A percentile compares a stretch with the other conserved stretches of the same genome.
Conservation (phyloP, 352 stramenopile genomes). For the Aphanomyces cochlioides region DNA sequence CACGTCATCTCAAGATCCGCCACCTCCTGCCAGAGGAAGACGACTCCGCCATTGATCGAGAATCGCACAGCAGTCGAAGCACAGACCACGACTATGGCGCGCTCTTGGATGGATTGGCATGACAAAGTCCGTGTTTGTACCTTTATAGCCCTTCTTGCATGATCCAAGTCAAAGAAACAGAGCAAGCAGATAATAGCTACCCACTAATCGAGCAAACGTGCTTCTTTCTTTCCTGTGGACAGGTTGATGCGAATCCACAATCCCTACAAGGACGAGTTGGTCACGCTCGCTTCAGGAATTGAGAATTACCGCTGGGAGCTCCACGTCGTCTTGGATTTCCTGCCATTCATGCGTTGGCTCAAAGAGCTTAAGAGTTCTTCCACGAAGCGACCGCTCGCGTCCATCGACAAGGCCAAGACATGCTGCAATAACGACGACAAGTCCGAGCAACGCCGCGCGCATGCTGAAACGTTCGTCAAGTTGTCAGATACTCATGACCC, state of each 20-base stretch:
- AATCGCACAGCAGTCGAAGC: constrained; percentile 20
- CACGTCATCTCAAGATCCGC: constrained; percentile 35
- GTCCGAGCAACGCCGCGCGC: neutral
- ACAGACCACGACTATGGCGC: constrained; percentile 24
- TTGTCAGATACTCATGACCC: too few relatives aligned
- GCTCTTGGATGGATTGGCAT: constrained; percentile 21
- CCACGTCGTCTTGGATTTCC: neutral
- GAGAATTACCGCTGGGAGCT: neutral
- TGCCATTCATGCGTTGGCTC: neutral
- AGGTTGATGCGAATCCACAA: constrained; percentile 3
- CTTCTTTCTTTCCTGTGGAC: neutral
- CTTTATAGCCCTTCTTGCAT: too few relatives aligned
- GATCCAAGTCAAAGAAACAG: too few relatives aligned
- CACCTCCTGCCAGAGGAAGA: constrained; percentile 15
- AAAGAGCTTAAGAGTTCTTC: neutral
- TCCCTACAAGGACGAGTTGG: neutral
- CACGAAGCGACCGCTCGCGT: too few relatives aligned
- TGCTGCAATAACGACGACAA: neutral
- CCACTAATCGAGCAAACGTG: neutral
- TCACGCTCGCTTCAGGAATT: neutral
- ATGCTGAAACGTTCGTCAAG: neutral
- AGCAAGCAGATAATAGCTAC: too few relatives aligned
- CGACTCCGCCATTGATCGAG: constrained; percentile 10
- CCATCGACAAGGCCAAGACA: neutral
- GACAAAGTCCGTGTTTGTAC: neutral